A percentile compares a stretch with the other conserved stretches of the same genome.
Evolutionary conservation across 129 eudicot genomes (phyloP).

Genomic region (Flaveria ramosissima): DNA sequence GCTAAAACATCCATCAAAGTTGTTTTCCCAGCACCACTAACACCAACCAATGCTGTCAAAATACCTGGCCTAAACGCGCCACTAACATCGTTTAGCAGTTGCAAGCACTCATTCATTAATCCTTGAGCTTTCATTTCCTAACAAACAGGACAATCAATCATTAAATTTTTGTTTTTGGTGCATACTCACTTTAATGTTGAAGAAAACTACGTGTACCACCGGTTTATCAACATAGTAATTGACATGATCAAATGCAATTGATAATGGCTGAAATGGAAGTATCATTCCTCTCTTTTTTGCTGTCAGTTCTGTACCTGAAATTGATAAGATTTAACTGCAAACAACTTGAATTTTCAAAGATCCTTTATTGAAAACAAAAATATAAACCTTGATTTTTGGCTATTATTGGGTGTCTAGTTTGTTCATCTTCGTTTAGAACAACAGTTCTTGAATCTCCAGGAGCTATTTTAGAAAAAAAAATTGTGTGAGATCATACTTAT

Average conservation of each 20-base stretch:
- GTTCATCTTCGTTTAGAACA: slow-evolving; percentile 42
- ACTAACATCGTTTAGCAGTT: slow-evolving; percentile 66
- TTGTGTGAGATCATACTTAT: too few species aligned
- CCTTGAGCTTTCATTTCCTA: slow-evolving; percentile 92
- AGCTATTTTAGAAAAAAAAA: slow-evolving; percentile 34
- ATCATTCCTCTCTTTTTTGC: slow-evolving; percentile 72
- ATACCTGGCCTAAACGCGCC: slow-evolving; percentile 92
- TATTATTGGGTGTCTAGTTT: slow-evolving; percentile 23
- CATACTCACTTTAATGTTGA: too few species aligned
- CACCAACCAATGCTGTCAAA: slow-evolving; percentile 91
- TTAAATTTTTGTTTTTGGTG: too few species aligned
- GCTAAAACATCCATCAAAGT: slow-evolving; percentile 94
- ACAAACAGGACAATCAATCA: background rate
- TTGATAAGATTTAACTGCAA: background rate
- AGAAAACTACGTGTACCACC: slow-evolving; percentile 30
- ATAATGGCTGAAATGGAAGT: slow-evolving; percentile 88
- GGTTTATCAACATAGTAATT: slow-evolving; percentile 92
- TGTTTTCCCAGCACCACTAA: slow-evolving; percentile 97
- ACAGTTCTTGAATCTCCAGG: slow-evolving; percentile 56
- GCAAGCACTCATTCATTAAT: slow-evolving; percentile 51
- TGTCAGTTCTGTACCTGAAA: slow-evolving; percentile 6
- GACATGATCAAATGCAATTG: slow-evolving; percentile 67
- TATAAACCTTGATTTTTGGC: slow-evolving; percentile 24
- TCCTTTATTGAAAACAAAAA: slow-evolving; percentile 8
- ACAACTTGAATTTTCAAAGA: background rate